Base-by-base conservation (phyloP, 1,284 basidiomycete species). In the Tylopilus sp. region DNA sequence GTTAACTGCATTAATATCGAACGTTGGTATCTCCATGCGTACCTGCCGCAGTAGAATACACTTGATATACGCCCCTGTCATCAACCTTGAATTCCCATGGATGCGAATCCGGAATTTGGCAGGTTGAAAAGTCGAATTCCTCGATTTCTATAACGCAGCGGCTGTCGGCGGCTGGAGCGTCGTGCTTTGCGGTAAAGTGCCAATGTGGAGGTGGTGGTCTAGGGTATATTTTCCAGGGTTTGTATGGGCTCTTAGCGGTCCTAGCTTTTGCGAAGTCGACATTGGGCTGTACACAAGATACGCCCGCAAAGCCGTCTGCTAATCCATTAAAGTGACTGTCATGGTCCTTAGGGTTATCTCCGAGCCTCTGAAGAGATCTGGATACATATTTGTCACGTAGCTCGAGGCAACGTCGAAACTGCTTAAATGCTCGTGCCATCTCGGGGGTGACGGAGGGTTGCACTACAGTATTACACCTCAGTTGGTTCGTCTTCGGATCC, bases 361-460 rank as follows among this genome's bases (percentile, higher is more conserved):
- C 95, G 3, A 96, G 86, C 64, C 92, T 87, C 79, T 98, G 96
- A 14, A 90, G 87, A 2, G 95, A 97, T 65, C 88, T 87, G 21
- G 84, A 74, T 82, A 96, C 94, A 82, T 98, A 98, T 80, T 97
- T 98, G 83, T 98, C 95, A 31, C 96, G 91, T 29, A 98, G 84
- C 68, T 93, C 88, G 59, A 98, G 88, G 76, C 95, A 97, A 76
- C 85, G 87, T 70, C 93, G 89, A 76, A 98, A 83, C 12, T 86
- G 81, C 73, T 89, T 85, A 63, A 90, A 86, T 27, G 91, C 83
- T 23, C 82, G 79, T 7, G 80, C 73, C 68, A 88, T 85, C 77
- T 93, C 91, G 1, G 84, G 79, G 10, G 82, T 83, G 54, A 89
- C 75, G 9, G 83, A 73, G 13, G 82, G 73, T 63, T 87, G 86